Conservation (phyloP, 2,329 filamentous ascomycete genomes). For the Microcera coccophila region DNA sequence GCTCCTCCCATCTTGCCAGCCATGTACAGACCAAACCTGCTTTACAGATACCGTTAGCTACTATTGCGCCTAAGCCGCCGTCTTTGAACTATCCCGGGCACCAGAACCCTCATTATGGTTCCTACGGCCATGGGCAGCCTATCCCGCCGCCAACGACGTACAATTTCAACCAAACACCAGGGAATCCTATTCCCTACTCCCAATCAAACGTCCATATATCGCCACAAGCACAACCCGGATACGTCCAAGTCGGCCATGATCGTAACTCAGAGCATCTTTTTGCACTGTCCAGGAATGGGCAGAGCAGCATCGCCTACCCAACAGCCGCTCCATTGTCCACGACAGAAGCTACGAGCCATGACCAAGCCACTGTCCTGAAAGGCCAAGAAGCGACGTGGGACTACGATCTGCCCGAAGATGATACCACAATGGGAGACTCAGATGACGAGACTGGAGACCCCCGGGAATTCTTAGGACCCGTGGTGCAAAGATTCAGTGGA, state of each 20-base stretch:
- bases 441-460: constrained; percentile 52
- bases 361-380: constrained; percentile 6
- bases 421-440: constrained; percentile 58
- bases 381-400: constrained; percentile 13
- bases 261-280: constrained; percentile 15
- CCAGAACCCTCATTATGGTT: constrained; percentile 11
- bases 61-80: constrained; percentile 51
- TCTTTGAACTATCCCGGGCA: constrained; percentile 30
- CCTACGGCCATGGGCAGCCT: constrained; percentile 15
- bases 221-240: constrained; percentile 9
- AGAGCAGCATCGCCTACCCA: constrained; percentile 7
- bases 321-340: constrained; percentile 6
- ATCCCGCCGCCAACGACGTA: constrained; percentile 14
- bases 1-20: constrained; percentile 30
- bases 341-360: constrained; percentile 5
- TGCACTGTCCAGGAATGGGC: constrained; percentile 8
- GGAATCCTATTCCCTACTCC: constrained; percentile 12
- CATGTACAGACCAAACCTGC: constrained; percentile 35
- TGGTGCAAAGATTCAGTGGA: constrained; percentile 36
- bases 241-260: constrained; percentile 14
- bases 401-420: constrained; percentile 46
- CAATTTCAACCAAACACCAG: constrained; percentile 16
- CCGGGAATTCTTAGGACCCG: constrained; percentile 30
- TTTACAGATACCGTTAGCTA: constrained; percentile 36
- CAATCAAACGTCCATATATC: constrained; percentile 13